Base-by-base conservation (phyloP, 345 rosid genomes). In the Arabis hirsuta region DNA sequence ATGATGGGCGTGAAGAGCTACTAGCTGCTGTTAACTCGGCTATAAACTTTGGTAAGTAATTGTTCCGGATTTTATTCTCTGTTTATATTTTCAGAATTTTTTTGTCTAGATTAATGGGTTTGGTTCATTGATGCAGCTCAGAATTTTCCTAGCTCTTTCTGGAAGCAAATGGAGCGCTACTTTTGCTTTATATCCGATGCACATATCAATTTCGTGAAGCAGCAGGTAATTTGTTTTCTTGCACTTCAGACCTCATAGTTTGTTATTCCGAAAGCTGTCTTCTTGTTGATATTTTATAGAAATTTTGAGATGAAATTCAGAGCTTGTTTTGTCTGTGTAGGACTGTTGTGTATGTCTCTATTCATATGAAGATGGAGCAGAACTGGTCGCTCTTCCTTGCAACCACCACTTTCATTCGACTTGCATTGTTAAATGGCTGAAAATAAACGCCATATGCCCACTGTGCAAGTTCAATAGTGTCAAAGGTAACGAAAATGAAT, bases 391-490 rank as follows among this genome's bases (percentile, higher is more conserved):
- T 12, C 96, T 96, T 13, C 97, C 98, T 16, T 92, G 99, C 83
- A 88, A 82, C 83, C 99, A 96, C 76, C 97, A 90, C 61, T 96
- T 92, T 76, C 98, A 96, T 74, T 81, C 92, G 1, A 71, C 84
- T 7, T 96, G 99, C 69, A 92, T 96, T 0, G 89, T 73, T 80
- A 96, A 88, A 81, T 96, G 99, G 99, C 97, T 96, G 7, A 96
- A 90, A 85, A 96, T 96, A 98, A 92, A 92, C 51, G 99, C 99
- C 3, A 96, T 97, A 29, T 92, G 99, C 72, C 99, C 98, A 16
- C 88, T 96, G 62, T 96, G 99, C 88, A 96, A 96, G 81, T 92
- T 79, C 83, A 84, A 90, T 72, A 96, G 92, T 59, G 87, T 96
- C 81, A 90, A 96, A 84, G 92, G 96, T 71, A 87, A 54, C 42